phyloP scores from a whole-genome alignment of 1,284 basidiomycete species.

The Sparassis latifolia region DNA sequence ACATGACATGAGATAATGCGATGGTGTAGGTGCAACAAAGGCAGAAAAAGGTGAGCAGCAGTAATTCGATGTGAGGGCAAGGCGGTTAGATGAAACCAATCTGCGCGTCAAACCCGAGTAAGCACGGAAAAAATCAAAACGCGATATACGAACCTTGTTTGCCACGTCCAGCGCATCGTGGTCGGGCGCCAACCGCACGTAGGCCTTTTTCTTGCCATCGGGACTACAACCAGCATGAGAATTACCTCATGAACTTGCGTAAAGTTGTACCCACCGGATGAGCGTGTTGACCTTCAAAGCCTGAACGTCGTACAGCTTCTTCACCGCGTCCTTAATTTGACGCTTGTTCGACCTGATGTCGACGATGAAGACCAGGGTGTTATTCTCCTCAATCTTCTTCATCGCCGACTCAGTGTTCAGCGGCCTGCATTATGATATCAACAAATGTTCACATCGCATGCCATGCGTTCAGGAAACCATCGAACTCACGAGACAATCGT shows the following conservation, averaged over 20 bases:
- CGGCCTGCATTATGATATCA: conserved; percentile 36
- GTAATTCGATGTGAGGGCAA: not conserved
- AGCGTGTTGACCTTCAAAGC: conserved; percentile 97
- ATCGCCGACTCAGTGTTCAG: conserved; percentile 84
- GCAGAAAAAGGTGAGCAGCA: too few relatives aligned
- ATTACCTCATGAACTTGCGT: not conserved
- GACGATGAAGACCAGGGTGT: conserved; percentile 97
- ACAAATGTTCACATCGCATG: not conserved
- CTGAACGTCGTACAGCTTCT: conserved; percentile 98
- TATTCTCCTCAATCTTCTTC: conserved; percentile 99
- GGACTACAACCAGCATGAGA: conserved; percentile 47
- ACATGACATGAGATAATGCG: conserved; percentile 7
- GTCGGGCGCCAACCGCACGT: conserved; percentile 91
- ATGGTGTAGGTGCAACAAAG: not conserved
- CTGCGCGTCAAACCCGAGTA: conserved; percentile 27
- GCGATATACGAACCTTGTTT: conserved; percentile 79
- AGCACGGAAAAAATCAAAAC: not conserved
- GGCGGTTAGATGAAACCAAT: conserved; percentile 73
- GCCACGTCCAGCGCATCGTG: conserved; percentile 97
- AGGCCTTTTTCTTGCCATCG: conserved; percentile 99
- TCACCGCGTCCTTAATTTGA: conserved; percentile 98
- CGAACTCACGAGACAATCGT: conserved; percentile 79
- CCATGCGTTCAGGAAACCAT: not conserved
- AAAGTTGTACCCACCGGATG: conserved; percentile 65
- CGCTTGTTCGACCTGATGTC: conserved; percentile 96